Percentiles rank a stretch among this genome's conserved stretches.
These are phyloP conservation scores for Ceratopteris richardii DNA, from an alignment of 75 land plant species.

Conservation along the genomic window DNA sequence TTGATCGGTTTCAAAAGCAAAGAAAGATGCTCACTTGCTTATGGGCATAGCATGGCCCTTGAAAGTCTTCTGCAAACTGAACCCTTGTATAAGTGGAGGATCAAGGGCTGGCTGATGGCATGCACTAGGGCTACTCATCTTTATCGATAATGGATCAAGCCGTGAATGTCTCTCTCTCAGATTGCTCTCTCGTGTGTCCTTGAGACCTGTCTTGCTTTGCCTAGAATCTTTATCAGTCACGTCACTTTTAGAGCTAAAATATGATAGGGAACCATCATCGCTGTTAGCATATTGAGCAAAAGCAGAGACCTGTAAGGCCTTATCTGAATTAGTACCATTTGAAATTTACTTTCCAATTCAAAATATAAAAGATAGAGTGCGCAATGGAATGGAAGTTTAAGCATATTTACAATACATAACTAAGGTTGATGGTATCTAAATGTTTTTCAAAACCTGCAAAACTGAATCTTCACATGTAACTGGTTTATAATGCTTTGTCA, in stretches of 20 bases:
- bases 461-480: too few relatives aligned
- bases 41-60: slow-evolving; percentile 33
- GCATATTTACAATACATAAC: too few relatives aligned
- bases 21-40: slow-evolving; percentile 23
- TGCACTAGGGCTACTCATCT: not conserved
- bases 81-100: slow-evolving; percentile 17
- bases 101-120: not conserved
- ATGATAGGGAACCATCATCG: not conserved
- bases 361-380: too few relatives aligned
- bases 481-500: too few relatives aligned
- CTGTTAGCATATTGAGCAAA: not conserved
- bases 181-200: not conserved
- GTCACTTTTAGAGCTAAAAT: not conserved
- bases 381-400: too few relatives aligned
- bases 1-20: not conserved
- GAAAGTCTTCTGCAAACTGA: slow-evolving; percentile 21
- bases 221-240: not conserved
- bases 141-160: not conserved
- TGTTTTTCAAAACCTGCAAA: too few relatives aligned
- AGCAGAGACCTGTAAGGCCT: not conserved
- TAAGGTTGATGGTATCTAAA: too few relatives aligned
- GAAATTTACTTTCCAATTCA: too few relatives aligned
- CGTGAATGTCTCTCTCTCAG: not conserved
- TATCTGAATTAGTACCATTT: too few relatives aligned
- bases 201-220: not conserved